phyloP scores from a whole-genome alignment of 1,284 basidiomycete species.

The Phellopilus nigrolimitatus region DNA sequence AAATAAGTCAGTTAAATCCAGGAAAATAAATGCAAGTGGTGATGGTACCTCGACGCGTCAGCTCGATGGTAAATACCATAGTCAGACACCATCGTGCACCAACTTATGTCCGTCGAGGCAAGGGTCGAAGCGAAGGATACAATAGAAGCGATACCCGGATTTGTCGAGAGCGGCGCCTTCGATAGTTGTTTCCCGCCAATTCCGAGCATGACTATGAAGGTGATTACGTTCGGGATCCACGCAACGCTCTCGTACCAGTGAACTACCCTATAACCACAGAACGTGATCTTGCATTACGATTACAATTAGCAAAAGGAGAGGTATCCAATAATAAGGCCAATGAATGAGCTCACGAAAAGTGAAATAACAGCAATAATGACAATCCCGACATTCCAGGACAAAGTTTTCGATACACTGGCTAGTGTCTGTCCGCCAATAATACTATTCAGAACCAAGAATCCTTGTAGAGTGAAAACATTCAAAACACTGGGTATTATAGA shows the following conservation, averaged over 20 bases:
- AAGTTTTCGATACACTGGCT: slow-evolving; percentile 46
- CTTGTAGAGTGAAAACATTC: slow-evolving; percentile 60
- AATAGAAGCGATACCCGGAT: slow-evolving; percentile 28
- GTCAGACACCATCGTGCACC: slow-evolving; percentile 52
- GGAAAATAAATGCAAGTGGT: too few relatives aligned
- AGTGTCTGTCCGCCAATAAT: slow-evolving; percentile 75
- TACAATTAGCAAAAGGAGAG: too few relatives aligned
- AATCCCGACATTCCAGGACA: slow-evolving; percentile 51
- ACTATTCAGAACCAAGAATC: slow-evolving; percentile 67
- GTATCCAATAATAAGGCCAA: neutral
- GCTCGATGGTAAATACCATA: slow-evolving; percentile 56
- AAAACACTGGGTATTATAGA: slow-evolving; percentile 58
- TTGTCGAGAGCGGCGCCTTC: slow-evolving; percentile 25
- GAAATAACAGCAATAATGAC: slow-evolving; percentile 71
- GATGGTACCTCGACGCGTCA: slow-evolving; percentile 42
- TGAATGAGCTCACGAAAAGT: slow-evolving; percentile 42
- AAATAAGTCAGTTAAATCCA: too few relatives aligned
- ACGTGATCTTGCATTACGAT: too few relatives aligned
- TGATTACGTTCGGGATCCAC: slow-evolving; percentile 65
- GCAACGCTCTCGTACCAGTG: slow-evolving; percentile 59
- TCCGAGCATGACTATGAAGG: slow-evolving; percentile 62
- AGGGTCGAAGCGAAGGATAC: slow-evolving; percentile 39
- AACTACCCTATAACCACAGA: slow-evolving; percentile 60
- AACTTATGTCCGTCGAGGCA: slow-evolving; percentile 42
- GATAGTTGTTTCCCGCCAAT: slow-evolving; percentile 47